Conservation (phyloP, 805 yeast species). For the Yarrowia yakushimensis region DNA sequence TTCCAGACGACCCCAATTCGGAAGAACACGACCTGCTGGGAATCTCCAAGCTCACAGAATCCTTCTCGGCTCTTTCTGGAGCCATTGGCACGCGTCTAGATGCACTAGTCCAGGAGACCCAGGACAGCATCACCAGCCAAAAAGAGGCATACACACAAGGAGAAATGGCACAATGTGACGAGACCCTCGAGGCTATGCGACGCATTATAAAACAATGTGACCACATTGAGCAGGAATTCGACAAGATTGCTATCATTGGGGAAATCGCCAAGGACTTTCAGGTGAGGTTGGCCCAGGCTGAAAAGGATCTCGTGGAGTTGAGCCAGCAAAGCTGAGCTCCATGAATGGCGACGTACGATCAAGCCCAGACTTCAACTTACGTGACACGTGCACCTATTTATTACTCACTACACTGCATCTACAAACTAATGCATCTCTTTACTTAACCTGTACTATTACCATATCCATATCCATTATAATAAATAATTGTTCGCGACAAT, state of each 20-base stretch:
- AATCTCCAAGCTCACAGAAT: background rate
- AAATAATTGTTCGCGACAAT: background rate
- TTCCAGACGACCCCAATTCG: slow-evolving; percentile 3
- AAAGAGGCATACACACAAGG: slow-evolving; percentile 11
- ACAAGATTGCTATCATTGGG: slow-evolving; percentile 52
- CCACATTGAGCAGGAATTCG: slow-evolving; percentile 50
- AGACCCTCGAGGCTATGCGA: slow-evolving; percentile 41
- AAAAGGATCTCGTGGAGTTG: background rate
- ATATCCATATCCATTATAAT: slow-evolving; percentile 2
- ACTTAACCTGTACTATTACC: background rate
- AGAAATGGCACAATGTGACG: slow-evolving; percentile 30
- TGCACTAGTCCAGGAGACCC: slow-evolving; percentile 29
- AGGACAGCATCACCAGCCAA: slow-evolving; percentile 27
- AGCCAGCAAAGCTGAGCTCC: background rate
- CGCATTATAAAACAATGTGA: slow-evolving; percentile 43
- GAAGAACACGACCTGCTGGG: slow-evolving; percentile 15
- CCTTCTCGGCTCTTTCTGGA: background rate
- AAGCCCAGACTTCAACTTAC: no score
- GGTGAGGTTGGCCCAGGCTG: background rate
- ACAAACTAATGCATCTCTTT: background rate
- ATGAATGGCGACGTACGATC: no score
- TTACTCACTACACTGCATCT: background rate
- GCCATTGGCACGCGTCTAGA: slow-evolving; percentile 27
- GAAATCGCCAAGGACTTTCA: slow-evolving; percentile 44
- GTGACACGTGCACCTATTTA: background rate